Evolutionary conservation across 1,284 basidiomycete genomes (phyloP).

Genomic region (Ustanciosporium gigantosporum): DNA sequence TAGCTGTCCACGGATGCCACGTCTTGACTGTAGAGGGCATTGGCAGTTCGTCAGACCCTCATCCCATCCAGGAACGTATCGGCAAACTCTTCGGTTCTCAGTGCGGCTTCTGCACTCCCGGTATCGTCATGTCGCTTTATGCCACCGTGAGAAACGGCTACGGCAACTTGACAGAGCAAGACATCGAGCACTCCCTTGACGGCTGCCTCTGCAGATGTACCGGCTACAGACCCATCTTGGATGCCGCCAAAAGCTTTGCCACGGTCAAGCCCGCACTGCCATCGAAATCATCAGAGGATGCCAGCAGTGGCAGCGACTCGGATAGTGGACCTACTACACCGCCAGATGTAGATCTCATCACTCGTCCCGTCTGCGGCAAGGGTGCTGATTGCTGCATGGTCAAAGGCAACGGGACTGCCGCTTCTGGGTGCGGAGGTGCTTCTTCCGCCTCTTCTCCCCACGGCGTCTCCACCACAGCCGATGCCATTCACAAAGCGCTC

Average conservation of each 20-base stretch:
- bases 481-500: slow-evolving; percentile 28
- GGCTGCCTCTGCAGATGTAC: slow-evolving; percentile 61
- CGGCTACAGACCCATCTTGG: slow-evolving; percentile 49
- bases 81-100: slow-evolving; percentile 59
- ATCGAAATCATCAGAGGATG: neutral
- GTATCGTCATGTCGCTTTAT: slow-evolving; percentile 62
- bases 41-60: slow-evolving; percentile 57
- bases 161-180: slow-evolving; percentile 51
- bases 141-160: slow-evolving; percentile 58
- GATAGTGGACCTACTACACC: slow-evolving; percentile 31
- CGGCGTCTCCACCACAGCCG: slow-evolving; percentile 25
- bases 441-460: slow-evolving; percentile 3
- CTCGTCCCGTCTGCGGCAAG: slow-evolving; percentile 35
- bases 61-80: slow-evolving; percentile 61
- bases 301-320: slow-evolving; percentile 23
- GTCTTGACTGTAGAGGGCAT: slow-evolving; percentile 61
- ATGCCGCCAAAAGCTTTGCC: slow-evolving; percentile 53
- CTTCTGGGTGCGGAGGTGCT: slow-evolving; percentile 25
- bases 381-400: slow-evolving; percentile 48
- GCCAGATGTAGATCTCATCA: slow-evolving; percentile 33
- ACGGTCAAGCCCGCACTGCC: slow-evolving; percentile 26
- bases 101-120: slow-evolving; percentile 59
- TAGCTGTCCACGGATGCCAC: slow-evolving; percentile 60
- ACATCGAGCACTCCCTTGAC: slow-evolving; percentile 60
- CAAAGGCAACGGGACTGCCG: slow-evolving; percentile 33